phyloP scores from a whole-genome alignment of 768 basidiomycete species.

The Piloderma croceum region DNA sequence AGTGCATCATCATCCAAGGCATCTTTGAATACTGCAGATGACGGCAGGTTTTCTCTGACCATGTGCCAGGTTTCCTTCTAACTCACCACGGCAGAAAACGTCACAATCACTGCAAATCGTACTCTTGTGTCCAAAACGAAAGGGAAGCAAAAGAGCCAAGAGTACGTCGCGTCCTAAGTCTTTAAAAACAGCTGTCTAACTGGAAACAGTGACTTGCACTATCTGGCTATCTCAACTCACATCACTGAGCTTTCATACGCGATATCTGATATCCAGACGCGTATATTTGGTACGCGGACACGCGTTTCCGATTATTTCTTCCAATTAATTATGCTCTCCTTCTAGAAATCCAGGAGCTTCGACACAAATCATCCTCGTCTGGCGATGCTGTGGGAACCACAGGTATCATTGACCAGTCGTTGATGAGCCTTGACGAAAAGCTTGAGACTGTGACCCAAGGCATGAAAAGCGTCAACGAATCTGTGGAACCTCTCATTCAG shows the following conservation, averaged over 20 bases:
- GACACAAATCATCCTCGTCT: conserved; percentile 75
- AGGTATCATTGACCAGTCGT: conserved; percentile 71
- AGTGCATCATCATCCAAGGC: neutral
- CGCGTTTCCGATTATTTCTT: conserved; percentile 3
- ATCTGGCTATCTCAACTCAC: conserved; percentile 75
- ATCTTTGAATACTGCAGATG: neutral
- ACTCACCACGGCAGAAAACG: neutral
- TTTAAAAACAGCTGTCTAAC: neutral
- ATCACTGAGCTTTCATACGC: conserved; percentile 84
- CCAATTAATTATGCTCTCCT: neutral
- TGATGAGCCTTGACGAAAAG: conserved; percentile 74
- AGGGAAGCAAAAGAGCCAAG: neutral
- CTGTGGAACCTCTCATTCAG: conserved; percentile 55
- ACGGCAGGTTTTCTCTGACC: neutral
- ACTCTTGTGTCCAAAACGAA: neutral
- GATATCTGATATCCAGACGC: conserved; percentile 85
- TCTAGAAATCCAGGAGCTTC: conserved; percentile 86
- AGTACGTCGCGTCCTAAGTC: neutral
- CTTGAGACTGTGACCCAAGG: conserved; percentile 68
- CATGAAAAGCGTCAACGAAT: conserved; percentile 62
- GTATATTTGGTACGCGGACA: conserved; percentile 86
- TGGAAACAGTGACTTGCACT: conserved; percentile 55
- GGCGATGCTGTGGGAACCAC: conserved; percentile 55
- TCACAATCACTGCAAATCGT: neutral
- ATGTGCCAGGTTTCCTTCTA: neutral